phyloP scores from a whole-genome alignment of 2,329 filamentous ascomycete species.

The Elsinoe batatas region DNA sequence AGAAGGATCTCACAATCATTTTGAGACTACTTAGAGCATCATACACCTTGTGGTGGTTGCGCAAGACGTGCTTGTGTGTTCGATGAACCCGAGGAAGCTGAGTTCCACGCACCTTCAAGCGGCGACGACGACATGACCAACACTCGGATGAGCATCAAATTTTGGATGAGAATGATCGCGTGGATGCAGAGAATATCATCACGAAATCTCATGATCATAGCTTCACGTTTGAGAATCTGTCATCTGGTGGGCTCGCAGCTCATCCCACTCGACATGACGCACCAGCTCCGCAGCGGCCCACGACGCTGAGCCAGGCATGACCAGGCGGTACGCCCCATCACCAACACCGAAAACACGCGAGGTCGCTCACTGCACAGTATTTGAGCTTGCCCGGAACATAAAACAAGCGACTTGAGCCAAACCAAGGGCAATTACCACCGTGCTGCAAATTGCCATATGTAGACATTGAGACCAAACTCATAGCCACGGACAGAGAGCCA shows the following conservation, averaged over 20 bases:
- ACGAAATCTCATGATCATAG: not conserved
- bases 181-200: not conserved
- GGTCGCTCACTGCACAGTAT: too few species aligned
- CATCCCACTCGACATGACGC: not conserved
- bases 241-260: not conserved
- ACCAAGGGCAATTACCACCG: too few species aligned
- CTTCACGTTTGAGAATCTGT: slow-evolving; percentile 1
- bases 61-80: not conserved
- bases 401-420: too few species aligned
- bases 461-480: too few species aligned
- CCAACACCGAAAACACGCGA: not conserved
- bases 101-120: not conserved
- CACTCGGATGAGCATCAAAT: not conserved
- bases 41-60: not conserved
- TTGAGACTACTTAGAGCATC: not conserved
- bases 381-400: too few species aligned
- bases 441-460: too few species aligned
- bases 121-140: not conserved
- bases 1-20: not conserved
- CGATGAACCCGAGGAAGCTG: not conserved
- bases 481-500: too few species aligned
- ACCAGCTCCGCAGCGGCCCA: not conserved
- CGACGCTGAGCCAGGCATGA: not conserved
- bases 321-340: not conserved
- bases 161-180: not conserved